A percentile compares a stretch with the other conserved stretches of the same genome.
Conservation (phyloP, 2,329 filamentous ascomycete genomes). For the Fusarium keratoplasticum region DNA sequence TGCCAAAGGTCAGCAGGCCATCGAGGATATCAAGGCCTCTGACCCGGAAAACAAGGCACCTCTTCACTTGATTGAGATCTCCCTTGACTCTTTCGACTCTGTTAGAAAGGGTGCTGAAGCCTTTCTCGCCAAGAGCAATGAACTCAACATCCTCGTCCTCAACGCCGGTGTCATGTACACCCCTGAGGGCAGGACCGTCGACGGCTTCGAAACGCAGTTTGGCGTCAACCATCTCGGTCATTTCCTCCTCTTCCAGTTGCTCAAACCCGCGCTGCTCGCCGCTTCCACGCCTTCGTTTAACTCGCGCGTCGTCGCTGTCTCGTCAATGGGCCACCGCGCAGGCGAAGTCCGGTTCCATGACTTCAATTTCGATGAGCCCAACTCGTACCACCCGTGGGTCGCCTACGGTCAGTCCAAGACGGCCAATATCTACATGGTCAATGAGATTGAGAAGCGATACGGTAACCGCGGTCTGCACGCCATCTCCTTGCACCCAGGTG, state of each 20-base stretch:
- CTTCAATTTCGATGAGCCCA: conserved; percentile 26
- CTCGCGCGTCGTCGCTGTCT: conserved; percentile 60
- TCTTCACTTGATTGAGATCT: neutral
- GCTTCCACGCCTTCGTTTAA: conserved; percentile 52
- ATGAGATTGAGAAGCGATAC: conserved; percentile 32
- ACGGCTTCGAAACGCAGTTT: conserved; percentile 42
- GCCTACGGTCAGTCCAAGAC: conserved; percentile 38
- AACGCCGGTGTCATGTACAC: conserved; percentile 27
- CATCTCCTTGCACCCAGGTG: conserved; percentile 27
- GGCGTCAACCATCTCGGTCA: conserved; percentile 44
- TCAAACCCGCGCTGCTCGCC: conserved; percentile 57
- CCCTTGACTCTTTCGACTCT: conserved; percentile 13
- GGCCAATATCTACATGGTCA: conserved; percentile 33
- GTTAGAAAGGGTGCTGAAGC: neutral
- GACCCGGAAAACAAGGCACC: neutral
- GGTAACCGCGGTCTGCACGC: conserved; percentile 14
- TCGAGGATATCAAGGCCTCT: neutral
- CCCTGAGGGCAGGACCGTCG: conserved; percentile 9
- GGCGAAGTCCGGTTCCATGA: conserved; percentile 21
- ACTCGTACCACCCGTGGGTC: conserved; percentile 17
- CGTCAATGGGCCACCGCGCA: conserved; percentile 54
- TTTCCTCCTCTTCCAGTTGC: conserved; percentile 47
- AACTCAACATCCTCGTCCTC: conserved; percentile 8
- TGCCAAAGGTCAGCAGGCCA: conserved; percentile 3
- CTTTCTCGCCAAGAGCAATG: neutral